Base-by-base conservation (phyloP, 306 rosid species). In the Gillenia trifoliata region DNA sequence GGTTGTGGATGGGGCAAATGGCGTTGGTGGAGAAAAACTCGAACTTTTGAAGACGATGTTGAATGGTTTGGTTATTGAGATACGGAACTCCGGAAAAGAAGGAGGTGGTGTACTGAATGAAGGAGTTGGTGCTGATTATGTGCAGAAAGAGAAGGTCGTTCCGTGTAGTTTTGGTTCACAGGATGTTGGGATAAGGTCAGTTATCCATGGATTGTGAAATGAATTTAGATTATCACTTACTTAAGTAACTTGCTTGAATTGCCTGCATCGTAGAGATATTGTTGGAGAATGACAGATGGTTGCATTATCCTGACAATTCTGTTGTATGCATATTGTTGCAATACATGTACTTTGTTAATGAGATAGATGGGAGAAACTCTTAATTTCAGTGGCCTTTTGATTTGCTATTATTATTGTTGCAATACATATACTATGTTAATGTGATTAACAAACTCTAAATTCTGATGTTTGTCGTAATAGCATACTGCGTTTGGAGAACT, bases 121-220 rank as follows among this genome's bases (percentile, higher is more conserved):
- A 67, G 96, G 96, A 57, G 98, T 90, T 31, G 98, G 98, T 54
- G 98, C 98, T 69, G 98, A 91, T 88, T 92, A 81, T 78, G 98
- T 91, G 88, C 98, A 94, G 84, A 94, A 94, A 84, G 98, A 94
- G 88, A 94, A 92, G 88, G 84, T 85, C 64, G 88, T 80, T 79
- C 96, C 98, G 0, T 67, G 34, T 67, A 79, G 89, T 33, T 90
- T 94, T 87, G 85, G 89, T 75, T 80, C 90, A 19, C 79, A 85
- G 57, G 95, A 94, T 28, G 77, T 85, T 29, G 93, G 93, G 76
- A 77, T 76, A 74, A 91, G 97, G 98, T 94, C 77, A 81, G 95
- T 70, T 33, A 61, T 83, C 47, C 55, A 74, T 70, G 72, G 57
- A 79, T 75, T 64, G 74, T 76, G 55, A 33, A 60, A 75, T 65